These are phyloP conservation scores for Dendrothele bispora DNA, from an alignment of 768 basidiomycete genomes.

Conservation along the genomic window DNA sequence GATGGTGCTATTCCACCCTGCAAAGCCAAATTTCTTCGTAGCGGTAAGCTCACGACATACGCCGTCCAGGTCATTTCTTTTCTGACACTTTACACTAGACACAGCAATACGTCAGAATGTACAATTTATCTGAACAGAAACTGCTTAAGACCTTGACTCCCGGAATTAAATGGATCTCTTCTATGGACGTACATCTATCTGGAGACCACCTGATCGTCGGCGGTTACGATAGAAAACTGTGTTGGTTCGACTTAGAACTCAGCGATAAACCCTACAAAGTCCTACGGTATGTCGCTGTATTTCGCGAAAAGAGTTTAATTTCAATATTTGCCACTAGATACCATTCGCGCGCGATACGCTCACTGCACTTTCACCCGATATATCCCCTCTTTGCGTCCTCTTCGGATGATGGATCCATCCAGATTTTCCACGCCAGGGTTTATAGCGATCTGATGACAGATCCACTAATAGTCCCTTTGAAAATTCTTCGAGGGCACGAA, in stretches of 20 bases:
- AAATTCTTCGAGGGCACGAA: constrained; percentile 91
- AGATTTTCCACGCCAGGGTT: constrained; percentile 94
- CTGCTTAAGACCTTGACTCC: constrained; percentile 90
- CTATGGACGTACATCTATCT: constrained; percentile 93
- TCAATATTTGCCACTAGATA: constrained; percentile 53
- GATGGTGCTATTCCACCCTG: constrained; percentile 90
- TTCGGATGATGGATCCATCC: constrained; percentile 96
- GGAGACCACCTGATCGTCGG: constrained; percentile 97
- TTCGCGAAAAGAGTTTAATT: constrained; percentile 5
- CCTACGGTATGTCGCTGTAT: constrained; percentile 59
- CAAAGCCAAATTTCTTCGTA: constrained; percentile 95
- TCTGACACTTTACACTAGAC: constrained; percentile 53
- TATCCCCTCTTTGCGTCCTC: constrained; percentile 96
- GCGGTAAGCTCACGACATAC: constrained; percentile 61
- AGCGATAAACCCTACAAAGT: constrained; percentile 97
- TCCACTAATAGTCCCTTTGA: constrained; percentile 95
- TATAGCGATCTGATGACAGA: constrained; percentile 96
- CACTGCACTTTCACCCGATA: constrained; percentile 88
- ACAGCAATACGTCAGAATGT: constrained; percentile 92
- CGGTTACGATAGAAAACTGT: constrained; percentile 95
- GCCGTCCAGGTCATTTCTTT: constrained; percentile 11
- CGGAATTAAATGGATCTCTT: constrained; percentile 97
- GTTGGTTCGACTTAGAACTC: constrained; percentile 98
- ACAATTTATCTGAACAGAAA: constrained; percentile 93
- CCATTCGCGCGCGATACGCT: constrained; percentile 90